Base-by-base conservation (phyloP, 352 stramenopile species). In the Thraustochytrium striatum region DNA sequence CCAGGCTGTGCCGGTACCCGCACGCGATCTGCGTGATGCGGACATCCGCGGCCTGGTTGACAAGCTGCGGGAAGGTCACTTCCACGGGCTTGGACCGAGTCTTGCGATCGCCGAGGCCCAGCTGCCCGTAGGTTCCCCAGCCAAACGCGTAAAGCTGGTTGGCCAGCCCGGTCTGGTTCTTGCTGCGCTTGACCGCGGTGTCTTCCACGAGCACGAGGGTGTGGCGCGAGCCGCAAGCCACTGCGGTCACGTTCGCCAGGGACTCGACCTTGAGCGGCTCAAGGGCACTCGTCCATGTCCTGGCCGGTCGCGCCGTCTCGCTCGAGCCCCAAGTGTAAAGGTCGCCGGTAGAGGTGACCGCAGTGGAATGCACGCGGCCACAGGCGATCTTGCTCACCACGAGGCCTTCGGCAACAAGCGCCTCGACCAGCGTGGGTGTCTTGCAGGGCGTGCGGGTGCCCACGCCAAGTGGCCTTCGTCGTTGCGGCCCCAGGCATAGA, bases 261-360 rank as follows among this genome's bases (percentile, higher is more conserved):
- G 69, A 61, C 25, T 61, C 30, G 33, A 87, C 86, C 79, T 90
- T 89, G 19, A 83, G 82, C 16, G 86, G 85, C 2, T 91, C 87
- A 0, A 87, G 78, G 1, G 86, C 87, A 81, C n/a, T 80, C 86
- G 19, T 86, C 82, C 7, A 82, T 82, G 11, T 72, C 78, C 62
- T 89, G 88, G 13, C 89, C 88, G 28, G 92, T 85, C 9, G 89
- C 86, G 19, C 88, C 88, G 38, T 98, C 90, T 97, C 92, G 78
- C 95, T 95, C 83, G 89, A 95, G 62, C 95, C 95, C 92, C 94
- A 99, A 38, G 93, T 95, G 84, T 92, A 98, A 3, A 98, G 89
- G 36, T 90, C 78, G 38, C 94, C 94, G 53, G 90, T 83, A 3
- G 85, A 75, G 1, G 90, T 93, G 53, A 97, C 87, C 8, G 89